phyloP scores from a whole-genome alignment of 345 rosid species.

The Citropsis articulata region DNA sequence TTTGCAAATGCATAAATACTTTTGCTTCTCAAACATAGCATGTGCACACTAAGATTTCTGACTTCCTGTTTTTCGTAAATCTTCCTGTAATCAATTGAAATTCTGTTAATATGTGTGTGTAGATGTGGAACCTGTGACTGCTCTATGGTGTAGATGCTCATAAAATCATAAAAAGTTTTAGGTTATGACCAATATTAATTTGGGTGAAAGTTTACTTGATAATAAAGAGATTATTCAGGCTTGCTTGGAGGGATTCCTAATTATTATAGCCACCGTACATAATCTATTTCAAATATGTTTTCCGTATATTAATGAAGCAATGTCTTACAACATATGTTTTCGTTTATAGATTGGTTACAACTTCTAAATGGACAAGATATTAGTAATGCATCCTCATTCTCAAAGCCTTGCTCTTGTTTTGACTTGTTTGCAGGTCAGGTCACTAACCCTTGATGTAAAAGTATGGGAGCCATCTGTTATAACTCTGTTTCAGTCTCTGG shows the following conservation, averaged over 20 bases:
- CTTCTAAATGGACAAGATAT: neutral
- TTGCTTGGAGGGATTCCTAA: neutral
- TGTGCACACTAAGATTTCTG: neutral
- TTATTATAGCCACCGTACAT: neutral
- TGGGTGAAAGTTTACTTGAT: neutral
- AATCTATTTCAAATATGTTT: neutral
- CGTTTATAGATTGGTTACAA: neutral
- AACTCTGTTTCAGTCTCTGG: conserved; percentile 90
- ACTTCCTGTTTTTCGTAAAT: neutral
- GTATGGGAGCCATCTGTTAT: conserved; percentile 99
- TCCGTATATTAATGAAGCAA: neutral
- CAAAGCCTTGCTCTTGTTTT: conserved; percentile 11
- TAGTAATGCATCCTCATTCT: neutral
- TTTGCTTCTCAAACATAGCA: neutral
- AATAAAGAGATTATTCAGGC: neutral
- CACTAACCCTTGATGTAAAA: conserved; percentile 96
- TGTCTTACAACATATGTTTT: neutral
- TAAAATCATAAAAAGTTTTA: neutral
- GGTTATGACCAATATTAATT: neutral
- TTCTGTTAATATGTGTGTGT: neutral
- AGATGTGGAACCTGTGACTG: neutral
- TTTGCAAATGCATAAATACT: neutral
- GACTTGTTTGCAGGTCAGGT: conserved; percentile 71
- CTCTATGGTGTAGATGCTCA: neutral
- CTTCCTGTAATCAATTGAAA: neutral